Percentiles rank a stretch among this genome's conserved stretches.
Evolutionary conservation across 192 early-diverging fungal species (phyloP).

Genomic region (Borealophlyctis nickersoniae): DNA sequence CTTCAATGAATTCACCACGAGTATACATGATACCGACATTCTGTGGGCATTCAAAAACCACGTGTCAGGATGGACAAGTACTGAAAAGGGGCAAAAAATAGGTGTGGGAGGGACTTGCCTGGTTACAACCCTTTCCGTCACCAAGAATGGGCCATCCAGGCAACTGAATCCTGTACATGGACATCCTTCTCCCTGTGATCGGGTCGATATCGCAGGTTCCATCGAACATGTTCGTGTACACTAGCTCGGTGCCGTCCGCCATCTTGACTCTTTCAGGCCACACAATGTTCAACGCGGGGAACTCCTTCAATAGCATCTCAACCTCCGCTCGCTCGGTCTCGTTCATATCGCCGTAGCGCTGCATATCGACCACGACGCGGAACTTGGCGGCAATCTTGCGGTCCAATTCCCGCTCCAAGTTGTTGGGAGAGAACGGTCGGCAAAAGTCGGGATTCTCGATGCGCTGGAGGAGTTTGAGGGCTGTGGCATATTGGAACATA

Average conservation of each 20-base stretch:
- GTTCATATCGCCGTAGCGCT: slow-evolving; percentile 76
- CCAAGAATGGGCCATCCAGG: slow-evolving; percentile 67
- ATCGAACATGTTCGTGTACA: slow-evolving; percentile 61
- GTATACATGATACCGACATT: slow-evolving; percentile 61
- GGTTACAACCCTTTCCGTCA: slow-evolving; percentile 89
- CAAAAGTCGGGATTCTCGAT: neutral
- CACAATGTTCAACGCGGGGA: slow-evolving; percentile 6
- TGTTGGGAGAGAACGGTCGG: slow-evolving; percentile 5
- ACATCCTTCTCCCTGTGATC: slow-evolving; percentile 75
- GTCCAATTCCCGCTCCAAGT: slow-evolving; percentile 2
- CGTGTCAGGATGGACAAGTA: no score
- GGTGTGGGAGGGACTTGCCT: slow-evolving; percentile 83
- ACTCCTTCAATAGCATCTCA: neutral
- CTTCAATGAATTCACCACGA: slow-evolving; percentile 83
- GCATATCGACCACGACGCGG: slow-evolving; percentile 81
- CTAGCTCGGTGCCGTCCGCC: slow-evolving; percentile 48
- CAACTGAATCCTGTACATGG: slow-evolving; percentile 31
- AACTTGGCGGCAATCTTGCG: slow-evolving; percentile 62
- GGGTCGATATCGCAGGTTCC: slow-evolving; percentile 65
- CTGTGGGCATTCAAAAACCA: no score
- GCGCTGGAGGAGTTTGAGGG: slow-evolving; percentile 56
- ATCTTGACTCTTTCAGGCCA: slow-evolving; percentile 2
- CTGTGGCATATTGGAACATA: slow-evolving; percentile 82
- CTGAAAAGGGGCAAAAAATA: neutral
- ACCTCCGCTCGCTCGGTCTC: slow-evolving; percentile 8